These are phyloP conservation scores for Naganishia antarctica DNA, from an alignment of 768 basidiomycete genomes.

Conservation along the genomic window DNA sequence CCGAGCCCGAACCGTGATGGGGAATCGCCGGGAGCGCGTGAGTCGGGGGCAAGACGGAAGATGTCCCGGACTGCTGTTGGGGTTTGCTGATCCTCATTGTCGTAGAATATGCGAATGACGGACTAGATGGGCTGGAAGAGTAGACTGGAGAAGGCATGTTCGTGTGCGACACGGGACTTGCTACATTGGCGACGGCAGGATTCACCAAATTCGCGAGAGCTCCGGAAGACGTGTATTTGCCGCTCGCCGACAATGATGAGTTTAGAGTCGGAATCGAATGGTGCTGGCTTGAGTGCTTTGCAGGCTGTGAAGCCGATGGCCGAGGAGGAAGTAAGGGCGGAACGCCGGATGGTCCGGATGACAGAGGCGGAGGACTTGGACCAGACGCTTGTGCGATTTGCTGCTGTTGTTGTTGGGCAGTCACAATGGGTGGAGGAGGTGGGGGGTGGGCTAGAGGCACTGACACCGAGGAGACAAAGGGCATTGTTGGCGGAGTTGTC, in stretches of 20 bases:
- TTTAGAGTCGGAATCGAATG: neutral
- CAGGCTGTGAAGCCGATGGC: neutral
- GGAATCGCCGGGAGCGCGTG: slow-evolving; percentile 17
- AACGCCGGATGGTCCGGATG: neutral
- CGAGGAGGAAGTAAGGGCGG: slow-evolving; percentile 8
- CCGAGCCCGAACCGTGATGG: neutral
- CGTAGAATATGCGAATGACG: neutral
- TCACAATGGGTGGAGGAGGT: neutral
- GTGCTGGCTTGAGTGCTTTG: neutral
- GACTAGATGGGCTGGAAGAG: slow-evolving; percentile 12
- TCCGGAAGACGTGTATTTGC: neutral
- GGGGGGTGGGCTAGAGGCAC: neutral
- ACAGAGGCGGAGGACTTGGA: slow-evolving; percentile 1
- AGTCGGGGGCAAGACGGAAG: neutral
- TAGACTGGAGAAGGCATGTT: slow-evolving; percentile 14
- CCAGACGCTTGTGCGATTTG: neutral
- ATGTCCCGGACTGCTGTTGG: neutral
- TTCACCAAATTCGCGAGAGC: neutral
- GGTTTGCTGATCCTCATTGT: neutral
- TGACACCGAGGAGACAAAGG: neutral
- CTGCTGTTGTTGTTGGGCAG: neutral
- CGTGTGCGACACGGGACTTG: neutral
- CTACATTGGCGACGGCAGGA: neutral
- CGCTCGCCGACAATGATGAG: neutral
- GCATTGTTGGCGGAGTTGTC: slow-evolving; percentile 4